Percentiles rank a stretch among this genome's conserved stretches.
phyloP scores from a whole-genome alignment of 441 rosid species.

The Corymbia calophylla region DNA sequence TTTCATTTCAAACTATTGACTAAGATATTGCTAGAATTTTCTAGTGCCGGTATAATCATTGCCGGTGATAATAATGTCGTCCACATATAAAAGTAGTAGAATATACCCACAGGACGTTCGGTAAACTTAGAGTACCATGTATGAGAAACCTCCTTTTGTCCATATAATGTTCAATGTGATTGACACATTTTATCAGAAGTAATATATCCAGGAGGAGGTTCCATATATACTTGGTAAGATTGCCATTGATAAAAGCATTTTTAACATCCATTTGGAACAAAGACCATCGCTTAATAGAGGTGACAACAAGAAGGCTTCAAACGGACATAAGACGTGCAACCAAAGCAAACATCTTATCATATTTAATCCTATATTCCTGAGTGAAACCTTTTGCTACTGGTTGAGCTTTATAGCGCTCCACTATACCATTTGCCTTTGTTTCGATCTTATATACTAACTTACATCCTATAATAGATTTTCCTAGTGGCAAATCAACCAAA shows the following conservation, averaged over 20 bases:
- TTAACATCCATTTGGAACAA: background rate
- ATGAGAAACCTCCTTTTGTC: rapidly evolving
- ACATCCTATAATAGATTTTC: too few relatives aligned
- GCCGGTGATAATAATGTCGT: background rate
- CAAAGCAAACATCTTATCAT: background rate
- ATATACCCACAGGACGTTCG: background rate
- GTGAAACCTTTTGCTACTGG: background rate
- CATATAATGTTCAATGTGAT: background rate
- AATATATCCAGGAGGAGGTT: background rate
- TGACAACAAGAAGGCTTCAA: background rate
- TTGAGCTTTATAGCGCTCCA: background rate
- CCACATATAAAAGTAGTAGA: background rate
- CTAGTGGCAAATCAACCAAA: background rate
- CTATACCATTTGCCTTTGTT: background rate
- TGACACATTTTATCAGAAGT: background rate
- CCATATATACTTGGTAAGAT: background rate
- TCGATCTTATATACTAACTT: too few relatives aligned
- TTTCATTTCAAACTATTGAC: too few relatives aligned
- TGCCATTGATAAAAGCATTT: background rate
- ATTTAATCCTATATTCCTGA: background rate
- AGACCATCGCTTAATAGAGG: background rate
- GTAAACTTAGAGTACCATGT: background rate
- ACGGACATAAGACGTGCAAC: rapidly evolving
- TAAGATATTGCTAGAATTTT: background rate
- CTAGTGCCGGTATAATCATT: background rate